These are phyloP conservation scores for Sarocladium oryzae DNA, from an alignment of 2,329 filamentous ascomycete genomes.

Conservation along the genomic window DNA sequence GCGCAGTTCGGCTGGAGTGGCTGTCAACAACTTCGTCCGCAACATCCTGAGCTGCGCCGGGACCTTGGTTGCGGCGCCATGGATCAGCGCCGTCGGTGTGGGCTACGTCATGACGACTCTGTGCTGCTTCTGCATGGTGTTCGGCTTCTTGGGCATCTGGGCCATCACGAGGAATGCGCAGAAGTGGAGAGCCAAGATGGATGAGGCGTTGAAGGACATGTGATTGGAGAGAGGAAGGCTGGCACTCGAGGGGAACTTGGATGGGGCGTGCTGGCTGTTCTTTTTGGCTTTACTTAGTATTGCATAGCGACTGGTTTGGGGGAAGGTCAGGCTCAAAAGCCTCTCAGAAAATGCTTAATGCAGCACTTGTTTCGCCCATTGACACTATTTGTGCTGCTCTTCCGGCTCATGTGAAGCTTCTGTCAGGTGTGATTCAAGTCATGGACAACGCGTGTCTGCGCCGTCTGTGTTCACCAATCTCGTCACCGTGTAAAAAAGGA, in stretches of 20 bases:
- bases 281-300: no score
- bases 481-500: no score
- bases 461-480: no score
- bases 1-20: slow-evolving; percentile 64
- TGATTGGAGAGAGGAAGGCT: not conserved
- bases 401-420: no score
- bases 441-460: no score
- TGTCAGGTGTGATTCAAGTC: no score
- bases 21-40: slow-evolving; percentile 73
- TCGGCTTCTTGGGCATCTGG: slow-evolving; percentile 52
- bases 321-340: no score
- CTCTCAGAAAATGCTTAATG: no score
- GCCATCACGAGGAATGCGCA: slow-evolving; percentile 53
- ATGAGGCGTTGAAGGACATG: slow-evolving; percentile 34
- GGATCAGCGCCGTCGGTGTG: slow-evolving; percentile 64
- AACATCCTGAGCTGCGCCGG: slow-evolving; percentile 74
- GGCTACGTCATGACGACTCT: slow-evolving; percentile 67
- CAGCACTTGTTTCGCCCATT: no score
- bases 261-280: no score
- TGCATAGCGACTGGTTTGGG: no score
- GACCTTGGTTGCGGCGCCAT: slow-evolving; percentile 60
- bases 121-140: slow-evolving; percentile 46
- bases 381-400: no score
- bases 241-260: not conserved
- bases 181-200: slow-evolving; percentile 60